Base-by-base conservation (phyloP, 2,329 filamentous ascomycete species). In the Aspergillus ochraceus region DNA sequence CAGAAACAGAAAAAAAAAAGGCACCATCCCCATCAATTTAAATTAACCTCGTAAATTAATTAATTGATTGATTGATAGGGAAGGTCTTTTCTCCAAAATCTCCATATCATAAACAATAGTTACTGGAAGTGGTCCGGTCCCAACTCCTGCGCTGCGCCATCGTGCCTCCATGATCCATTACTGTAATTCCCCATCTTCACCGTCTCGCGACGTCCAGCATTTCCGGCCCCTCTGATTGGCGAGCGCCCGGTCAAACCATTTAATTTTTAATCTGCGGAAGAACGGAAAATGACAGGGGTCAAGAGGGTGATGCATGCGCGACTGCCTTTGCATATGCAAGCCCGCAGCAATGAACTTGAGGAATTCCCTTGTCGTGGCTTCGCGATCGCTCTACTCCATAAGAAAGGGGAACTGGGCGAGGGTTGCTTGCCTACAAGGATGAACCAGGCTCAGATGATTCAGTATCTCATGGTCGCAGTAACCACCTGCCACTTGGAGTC, bases 211-310 rank as follows among this genome's bases (percentile, higher is more conserved):
- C 4, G 42, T 17, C 49, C 52, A 51, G 47, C 51, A 57, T 49
- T 60, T 60, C 58, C 58, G 58, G 51, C 11, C 20, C 22, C 5
- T 53, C 46, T 60, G 11, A 60, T 60, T 60, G 49, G 58, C 36
- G 47, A 36, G 17, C 14, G 42, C 42, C 46, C 24, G 45, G 42
- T 46, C 26, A 49, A 39, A 55, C 46, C 50, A 55, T 55, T 50
- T 50, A 55, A 55, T 50, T 26, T 42, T 55, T 49, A 55, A 55
- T 55, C 42, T 49, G 53, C 53, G 53, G 53, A 55, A 54, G 36
- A 26, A 45, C 52, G 52, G 52, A 54, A 55, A 46, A 55, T 55
- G 54, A 55, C 54, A 55, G 54, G 54, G 54, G 54, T 42, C 36
- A n/a, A 5, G n/a, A 26, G 14, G 26, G 32, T 22, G 10, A 30